These are phyloP conservation scores for Veloporphyrellus conicus DNA, from an alignment of 1,284 basidiomycete genomes.

Conservation along the genomic window DNA sequence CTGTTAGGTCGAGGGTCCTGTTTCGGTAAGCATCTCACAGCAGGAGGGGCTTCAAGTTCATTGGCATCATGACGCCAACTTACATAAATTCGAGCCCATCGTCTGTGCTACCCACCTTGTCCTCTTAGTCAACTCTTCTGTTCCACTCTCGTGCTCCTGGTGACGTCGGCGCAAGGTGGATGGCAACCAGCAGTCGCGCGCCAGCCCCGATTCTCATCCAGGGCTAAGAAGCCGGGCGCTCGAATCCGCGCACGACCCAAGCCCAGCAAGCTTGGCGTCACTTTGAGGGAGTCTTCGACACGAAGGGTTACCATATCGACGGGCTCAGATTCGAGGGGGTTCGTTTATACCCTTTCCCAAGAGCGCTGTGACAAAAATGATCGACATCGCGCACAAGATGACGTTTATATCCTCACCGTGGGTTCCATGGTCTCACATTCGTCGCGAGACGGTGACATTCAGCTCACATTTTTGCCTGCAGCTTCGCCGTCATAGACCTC, in stretches of 20 bases:
- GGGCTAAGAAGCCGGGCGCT: conserved; percentile 8
- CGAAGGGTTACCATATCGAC: conserved; percentile 42
- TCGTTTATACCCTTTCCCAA: conserved; percentile 44
- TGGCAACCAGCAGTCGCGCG: not conserved
- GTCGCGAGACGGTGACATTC: no score
- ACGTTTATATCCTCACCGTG: conserved; percentile 18
- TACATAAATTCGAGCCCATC: no score
- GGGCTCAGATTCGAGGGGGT: conserved; percentile 47
- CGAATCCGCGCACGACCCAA: conserved; percentile 7
- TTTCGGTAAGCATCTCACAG: no score
- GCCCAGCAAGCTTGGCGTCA: conserved; percentile 9
- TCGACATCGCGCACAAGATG: conserved; percentile 14
- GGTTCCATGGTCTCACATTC: no score
- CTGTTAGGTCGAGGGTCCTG: no score
- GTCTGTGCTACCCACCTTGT: not conserved
- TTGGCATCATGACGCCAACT: no score
- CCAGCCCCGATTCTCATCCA: conserved; percentile 7
- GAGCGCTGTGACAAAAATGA: conserved; percentile 12
- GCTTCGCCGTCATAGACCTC: conserved; percentile 29
- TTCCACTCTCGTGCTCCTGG: not conserved
- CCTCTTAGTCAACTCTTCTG: not conserved
- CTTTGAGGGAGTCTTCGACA: conserved; percentile 37
- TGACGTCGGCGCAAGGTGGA: not conserved
- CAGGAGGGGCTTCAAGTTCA: no score
- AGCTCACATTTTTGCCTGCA: not conserved